phyloP scores from a whole-genome alignment of 1,139 yeast genomes.

The Zygoascus sp. region DNA sequence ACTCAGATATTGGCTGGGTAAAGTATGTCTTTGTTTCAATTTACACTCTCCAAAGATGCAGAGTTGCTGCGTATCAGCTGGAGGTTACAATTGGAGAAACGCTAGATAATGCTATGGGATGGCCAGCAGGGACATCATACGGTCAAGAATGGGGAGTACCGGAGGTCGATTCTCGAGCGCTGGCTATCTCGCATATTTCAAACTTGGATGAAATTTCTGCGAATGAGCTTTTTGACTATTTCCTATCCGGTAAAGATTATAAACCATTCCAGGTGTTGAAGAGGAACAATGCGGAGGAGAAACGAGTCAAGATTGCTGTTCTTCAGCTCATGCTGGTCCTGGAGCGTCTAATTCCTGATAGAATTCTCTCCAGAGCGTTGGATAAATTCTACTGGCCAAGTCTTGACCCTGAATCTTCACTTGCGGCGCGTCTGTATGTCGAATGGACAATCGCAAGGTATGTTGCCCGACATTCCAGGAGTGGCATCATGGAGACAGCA shows the following conservation, averaged over 20 bases:
- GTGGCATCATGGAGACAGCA: slow-evolving; percentile 11
- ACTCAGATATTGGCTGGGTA: slow-evolving; percentile 49
- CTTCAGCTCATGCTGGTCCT: slow-evolving; percentile 49
- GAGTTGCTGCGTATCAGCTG: slow-evolving; percentile 53
- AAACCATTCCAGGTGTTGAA: slow-evolving; percentile 48
- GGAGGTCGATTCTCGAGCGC: slow-evolving; percentile 56
- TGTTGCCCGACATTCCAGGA: slow-evolving; percentile 25
- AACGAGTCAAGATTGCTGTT: slow-evolving; percentile 56
- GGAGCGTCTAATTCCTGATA: slow-evolving; percentile 28
- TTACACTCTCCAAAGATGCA: slow-evolving; percentile 50
- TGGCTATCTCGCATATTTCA: slow-evolving; percentile 27
- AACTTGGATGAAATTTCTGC: slow-evolving; percentile 46
- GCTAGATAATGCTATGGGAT: slow-evolving; percentile 41
- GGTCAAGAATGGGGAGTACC: slow-evolving; percentile 51
- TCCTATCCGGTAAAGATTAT: slow-evolving; percentile 43
- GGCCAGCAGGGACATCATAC: slow-evolving; percentile 40
- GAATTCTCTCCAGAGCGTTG: slow-evolving; percentile 25
- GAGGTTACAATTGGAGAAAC: slow-evolving; percentile 54
- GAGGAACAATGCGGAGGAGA: slow-evolving; percentile 64
- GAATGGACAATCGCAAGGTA: slow-evolving; percentile 69
- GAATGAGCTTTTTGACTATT: slow-evolving; percentile 38
- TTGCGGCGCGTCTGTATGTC: slow-evolving; percentile 63
- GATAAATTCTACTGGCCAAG: slow-evolving; percentile 31
- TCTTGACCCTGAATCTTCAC: slow-evolving; percentile 61
- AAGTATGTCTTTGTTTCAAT: slow-evolving; percentile 47